Evolutionary conservation across 1,284 basidiomycete genomes (phyloP), one percentile per base, ranked within the genome.

Genomic region (Austropuccinia psidii): DNA sequence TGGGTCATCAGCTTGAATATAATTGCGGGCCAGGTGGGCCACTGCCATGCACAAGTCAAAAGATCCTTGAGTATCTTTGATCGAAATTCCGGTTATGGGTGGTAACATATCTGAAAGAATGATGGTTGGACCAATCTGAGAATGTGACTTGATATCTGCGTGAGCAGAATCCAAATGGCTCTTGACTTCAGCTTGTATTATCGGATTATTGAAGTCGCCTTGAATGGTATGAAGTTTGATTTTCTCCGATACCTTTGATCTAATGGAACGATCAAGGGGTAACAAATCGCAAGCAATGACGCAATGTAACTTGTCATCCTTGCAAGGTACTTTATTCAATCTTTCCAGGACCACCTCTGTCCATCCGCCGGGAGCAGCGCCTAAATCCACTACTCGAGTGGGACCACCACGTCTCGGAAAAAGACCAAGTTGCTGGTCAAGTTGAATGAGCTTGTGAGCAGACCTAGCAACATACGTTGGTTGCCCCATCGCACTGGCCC

Each of bases 281-380:
- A 35, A 7, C 21, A 72, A 39, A 62, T 72, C 69, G 33, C 69
- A 72, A 41, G 57, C n/a, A 52, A 72, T 49, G 15, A 72, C 31
- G 27, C 35, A 13, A 31, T 72, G 69, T 4, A 8, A 37, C 37
- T 35, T 24, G 24, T 9, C 7, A 3, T 33, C 24, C 5, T 33
- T 41, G 43, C 5, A 33, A 19, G 41, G 58, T 29, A 61, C 27
- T 11, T 37, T 49, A 47, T 33, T 41, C 13, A 72, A 24, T 35
- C 47, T 17, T 35, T 50, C 55, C 2, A 52, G 15, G 4, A 61
- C 57, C 13, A 61, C 57, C 31, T 61, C 33, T 7, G 58, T 50
- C 69, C 69, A 72, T 8, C 69, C 69, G 11, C 69, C 69, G 49
- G 69, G 69, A 27, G 69, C 57, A 49, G 69, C 57, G 4, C 69